Conservation (phyloP, 2,329 filamentous ascomycete genomes). For the Fusarium coicis region DNA sequence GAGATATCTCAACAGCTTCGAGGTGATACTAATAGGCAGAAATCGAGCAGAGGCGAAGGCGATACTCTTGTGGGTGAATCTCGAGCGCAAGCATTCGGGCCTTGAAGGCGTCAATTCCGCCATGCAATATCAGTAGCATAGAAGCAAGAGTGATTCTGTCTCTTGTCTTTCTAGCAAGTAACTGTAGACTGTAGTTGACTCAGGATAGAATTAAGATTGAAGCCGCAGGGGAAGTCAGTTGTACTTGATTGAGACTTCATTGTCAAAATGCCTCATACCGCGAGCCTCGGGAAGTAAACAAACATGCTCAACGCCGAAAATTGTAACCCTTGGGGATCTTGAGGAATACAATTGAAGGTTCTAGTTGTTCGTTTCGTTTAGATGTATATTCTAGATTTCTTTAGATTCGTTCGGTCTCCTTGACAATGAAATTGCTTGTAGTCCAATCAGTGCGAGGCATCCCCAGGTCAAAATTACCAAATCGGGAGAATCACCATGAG, state of each 20-base stretch:
- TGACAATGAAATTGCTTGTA: background rate
- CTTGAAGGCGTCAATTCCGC: background rate
- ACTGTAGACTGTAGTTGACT: rapidly evolving
- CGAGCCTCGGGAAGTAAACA: too few relatives aligned
- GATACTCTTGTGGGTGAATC: too few relatives aligned
- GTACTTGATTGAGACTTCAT: background rate
- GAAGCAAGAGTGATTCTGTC: background rate
- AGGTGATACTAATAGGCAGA: background rate
- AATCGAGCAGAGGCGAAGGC: background rate
- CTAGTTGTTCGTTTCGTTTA: rapidly evolving
- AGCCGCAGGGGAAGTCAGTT: background rate
- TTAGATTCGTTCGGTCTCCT: rapidly evolving
- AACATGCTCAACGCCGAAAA: background rate
- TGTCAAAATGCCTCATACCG: background rate
- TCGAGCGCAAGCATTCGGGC: background rate
- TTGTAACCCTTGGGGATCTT: rapidly evolving
- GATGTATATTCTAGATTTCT: background rate
- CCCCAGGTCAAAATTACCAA: background rate
- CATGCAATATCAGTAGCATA: background rate
- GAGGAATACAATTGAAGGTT: rapidly evolving
- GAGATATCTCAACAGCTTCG: background rate
- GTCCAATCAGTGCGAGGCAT: background rate
- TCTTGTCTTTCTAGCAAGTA: background rate
- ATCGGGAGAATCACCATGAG: slow-evolving; percentile 1
- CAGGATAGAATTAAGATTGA: too few relatives aligned